Conservation (phyloP, 2,329 filamentous ascomycete species). For the Colletotrichum costaricense region DNA sequence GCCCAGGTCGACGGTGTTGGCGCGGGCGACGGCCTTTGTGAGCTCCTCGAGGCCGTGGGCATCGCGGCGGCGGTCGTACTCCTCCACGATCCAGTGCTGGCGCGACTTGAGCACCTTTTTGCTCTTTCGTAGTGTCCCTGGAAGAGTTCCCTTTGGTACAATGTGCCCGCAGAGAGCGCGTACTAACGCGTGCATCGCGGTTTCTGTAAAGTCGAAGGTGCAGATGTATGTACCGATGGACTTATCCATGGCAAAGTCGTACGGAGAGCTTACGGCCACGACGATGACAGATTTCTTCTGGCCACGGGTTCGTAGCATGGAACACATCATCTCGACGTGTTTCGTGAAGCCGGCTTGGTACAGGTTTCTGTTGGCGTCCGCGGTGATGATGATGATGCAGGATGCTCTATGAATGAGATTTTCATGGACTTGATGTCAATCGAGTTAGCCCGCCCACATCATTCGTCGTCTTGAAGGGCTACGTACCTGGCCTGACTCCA, state of each 20-base stretch:
- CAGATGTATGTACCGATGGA: conserved; percentile 93
- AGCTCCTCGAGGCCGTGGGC: conserved; percentile 79
- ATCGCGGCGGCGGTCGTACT: conserved; percentile 85
- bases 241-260: conserved; percentile 95
- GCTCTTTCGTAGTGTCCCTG: conserved; percentile 84
- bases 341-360: conserved; percentile 97
- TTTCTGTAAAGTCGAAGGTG: conserved; percentile 96
- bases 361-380: conserved; percentile 91
- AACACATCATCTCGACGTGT: conserved; percentile 95
- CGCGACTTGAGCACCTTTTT: conserved; percentile 89
- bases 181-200: conserved; percentile 85
- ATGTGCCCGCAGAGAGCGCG: conserved; percentile 85
- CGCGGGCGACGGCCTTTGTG: conserved; percentile 75
- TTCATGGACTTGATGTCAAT: conserved; percentile 74
- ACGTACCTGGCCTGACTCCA: conserved; percentile 79
- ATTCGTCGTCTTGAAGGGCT: no score
- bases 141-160: conserved; percentile 67
- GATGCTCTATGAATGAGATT: conserved; percentile 90
- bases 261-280: conserved; percentile 92
- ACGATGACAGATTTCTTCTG: conserved; percentile 92
- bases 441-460: conserved; percentile 22
- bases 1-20: conserved; percentile 72
- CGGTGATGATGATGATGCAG: conserved; percentile 90
- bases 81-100: conserved; percentile 94
- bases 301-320: conserved; percentile 79